Conservation (phyloP, 2,329 filamentous ascomycete species). For the Ceratocystis lukuohia region DNA sequence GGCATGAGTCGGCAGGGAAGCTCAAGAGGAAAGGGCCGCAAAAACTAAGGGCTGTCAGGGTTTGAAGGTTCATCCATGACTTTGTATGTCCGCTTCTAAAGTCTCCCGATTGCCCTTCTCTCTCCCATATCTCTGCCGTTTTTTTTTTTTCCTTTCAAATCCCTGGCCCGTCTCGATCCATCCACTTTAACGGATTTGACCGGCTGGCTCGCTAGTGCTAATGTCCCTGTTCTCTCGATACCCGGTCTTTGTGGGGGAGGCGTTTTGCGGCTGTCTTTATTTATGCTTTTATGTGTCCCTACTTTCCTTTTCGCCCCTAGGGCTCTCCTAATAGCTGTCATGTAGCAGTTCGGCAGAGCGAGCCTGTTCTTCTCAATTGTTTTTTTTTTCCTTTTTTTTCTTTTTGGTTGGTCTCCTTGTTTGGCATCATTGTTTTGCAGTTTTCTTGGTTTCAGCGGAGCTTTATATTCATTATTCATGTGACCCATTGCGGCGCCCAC, state of each 20-base stretch:
- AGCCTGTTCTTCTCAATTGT: neutral
- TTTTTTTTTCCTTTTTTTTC: too few relatives aligned
- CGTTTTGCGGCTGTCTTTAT: neutral
- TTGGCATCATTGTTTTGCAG: too few relatives aligned
- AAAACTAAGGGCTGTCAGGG: constrained; percentile 23
- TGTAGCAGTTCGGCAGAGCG: neutral
- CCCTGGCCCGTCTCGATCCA: too few relatives aligned
- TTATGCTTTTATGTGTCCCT: neutral
- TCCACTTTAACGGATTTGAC: too few relatives aligned
- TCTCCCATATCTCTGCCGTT: too few relatives aligned
- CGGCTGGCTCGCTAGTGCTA: neutral
- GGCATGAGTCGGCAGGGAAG: constrained; percentile 44
- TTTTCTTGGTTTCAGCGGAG: too few relatives aligned
- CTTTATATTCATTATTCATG: neutral
- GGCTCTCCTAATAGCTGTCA: neutral
- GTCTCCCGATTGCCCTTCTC: too few relatives aligned
- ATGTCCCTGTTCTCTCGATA: neutral
- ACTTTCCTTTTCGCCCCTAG: constrained; percentile 20
- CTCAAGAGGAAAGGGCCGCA: constrained; percentile 35
- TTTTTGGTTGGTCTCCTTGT: too few relatives aligned
- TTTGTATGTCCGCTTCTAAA: neutral
- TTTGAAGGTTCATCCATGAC: neutral
- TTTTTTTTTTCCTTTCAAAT: too few relatives aligned
- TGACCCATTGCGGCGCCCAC: neutral
- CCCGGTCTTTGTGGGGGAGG: neutral